These are phyloP conservation scores for Colletotrichum sojae DNA, from an alignment of 2,329 filamentous ascomycete genomes.

Conservation along the genomic window DNA sequence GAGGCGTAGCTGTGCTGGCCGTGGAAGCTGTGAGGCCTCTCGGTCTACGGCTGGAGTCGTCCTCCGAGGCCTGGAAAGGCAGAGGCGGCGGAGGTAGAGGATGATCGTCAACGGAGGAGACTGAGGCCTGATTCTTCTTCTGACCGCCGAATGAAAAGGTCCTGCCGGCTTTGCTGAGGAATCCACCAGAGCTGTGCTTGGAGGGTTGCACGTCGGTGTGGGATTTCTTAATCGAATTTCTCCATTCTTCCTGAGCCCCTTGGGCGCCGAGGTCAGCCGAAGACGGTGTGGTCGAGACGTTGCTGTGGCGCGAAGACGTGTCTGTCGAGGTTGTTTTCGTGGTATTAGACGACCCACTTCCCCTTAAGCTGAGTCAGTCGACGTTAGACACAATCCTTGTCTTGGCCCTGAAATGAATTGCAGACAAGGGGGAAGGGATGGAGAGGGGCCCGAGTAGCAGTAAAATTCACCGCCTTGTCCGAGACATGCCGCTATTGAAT, in stretches of 20 bases:
- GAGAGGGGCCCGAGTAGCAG: conserved; percentile 31
- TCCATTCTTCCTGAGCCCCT: conserved; percentile 57
- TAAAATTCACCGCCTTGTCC: conserved; percentile 34
- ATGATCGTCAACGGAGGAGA: conserved; percentile 54
- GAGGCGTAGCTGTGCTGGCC: conserved; percentile 66
- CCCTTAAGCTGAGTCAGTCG: conserved; percentile 61
- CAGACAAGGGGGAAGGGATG: conserved; percentile 30
- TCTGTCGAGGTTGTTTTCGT: conserved; percentile 73
- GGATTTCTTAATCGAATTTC: conserved; percentile 54
- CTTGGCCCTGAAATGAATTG: conserved; percentile 43
- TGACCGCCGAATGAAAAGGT: conserved; percentile 73
- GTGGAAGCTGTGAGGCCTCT: conserved; percentile 70
- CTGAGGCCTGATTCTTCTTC: conserved; percentile 63
- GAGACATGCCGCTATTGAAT: conserved; percentile 41
- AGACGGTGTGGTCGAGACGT: conserved; percentile 73
- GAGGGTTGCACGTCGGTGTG: conserved; percentile 57
- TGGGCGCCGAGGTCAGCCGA: conserved; percentile 62
- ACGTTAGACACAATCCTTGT: conserved; percentile 46
- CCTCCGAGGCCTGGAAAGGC: conserved; percentile 50
- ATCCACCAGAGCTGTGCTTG: conserved; percentile 63
- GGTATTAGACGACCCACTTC: conserved; percentile 73
- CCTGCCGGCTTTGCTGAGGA: conserved; percentile 69
- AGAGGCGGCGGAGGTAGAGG: conserved; percentile 55
- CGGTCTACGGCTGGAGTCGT: conserved; percentile 52
- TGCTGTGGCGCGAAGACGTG: conserved; percentile 74